Evolutionary conservation across 2,329 filamentous ascomycete genomes (phyloP).

Genomic region (Ilyonectria mors-panacis): DNA sequence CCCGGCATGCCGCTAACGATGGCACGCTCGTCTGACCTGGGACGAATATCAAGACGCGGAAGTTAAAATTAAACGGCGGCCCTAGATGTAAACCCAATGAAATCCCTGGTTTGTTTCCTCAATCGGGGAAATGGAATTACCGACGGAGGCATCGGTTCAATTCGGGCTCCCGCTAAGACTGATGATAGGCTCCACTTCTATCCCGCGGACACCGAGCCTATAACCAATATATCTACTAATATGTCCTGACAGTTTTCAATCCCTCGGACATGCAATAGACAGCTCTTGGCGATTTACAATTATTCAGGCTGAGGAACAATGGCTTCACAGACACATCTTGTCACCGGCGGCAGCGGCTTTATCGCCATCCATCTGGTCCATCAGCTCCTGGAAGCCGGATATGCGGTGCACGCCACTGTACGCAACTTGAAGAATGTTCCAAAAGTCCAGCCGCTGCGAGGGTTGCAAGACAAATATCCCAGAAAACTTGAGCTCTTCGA

Average conservation of each 20-base stretch:
- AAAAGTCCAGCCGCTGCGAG: not conserved
- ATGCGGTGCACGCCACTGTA: not conserved
- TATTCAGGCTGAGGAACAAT: not conserved
- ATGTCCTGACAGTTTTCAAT: not conserved
- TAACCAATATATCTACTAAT: not conserved
- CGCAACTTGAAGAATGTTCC: not conserved
- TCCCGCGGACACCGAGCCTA: not conserved
- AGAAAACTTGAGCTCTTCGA: not conserved
- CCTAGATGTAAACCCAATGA: no score
- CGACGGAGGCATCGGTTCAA: not conserved
- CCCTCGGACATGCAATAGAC: not conserved
- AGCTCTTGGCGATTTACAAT: not conserved
- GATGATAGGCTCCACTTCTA: not conserved
- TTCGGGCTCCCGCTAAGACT: not conserved
- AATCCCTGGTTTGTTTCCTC: not conserved
- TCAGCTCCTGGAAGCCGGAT: not conserved
- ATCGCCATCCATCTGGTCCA: constrained; percentile 1
- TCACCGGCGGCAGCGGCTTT: constrained; percentile 1
- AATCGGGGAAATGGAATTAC: not conserved
- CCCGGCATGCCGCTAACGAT: no score
- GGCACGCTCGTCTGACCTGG: no score
- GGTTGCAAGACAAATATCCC: not conserved
- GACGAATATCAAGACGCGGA: no score
- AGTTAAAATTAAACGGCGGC: no score
- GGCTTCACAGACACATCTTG: not conserved